A percentile compares a stretch with the other conserved stretches of the same genome.
Conservation (phyloP, 306 rosid genomes). For the Prunus padus region DNA sequence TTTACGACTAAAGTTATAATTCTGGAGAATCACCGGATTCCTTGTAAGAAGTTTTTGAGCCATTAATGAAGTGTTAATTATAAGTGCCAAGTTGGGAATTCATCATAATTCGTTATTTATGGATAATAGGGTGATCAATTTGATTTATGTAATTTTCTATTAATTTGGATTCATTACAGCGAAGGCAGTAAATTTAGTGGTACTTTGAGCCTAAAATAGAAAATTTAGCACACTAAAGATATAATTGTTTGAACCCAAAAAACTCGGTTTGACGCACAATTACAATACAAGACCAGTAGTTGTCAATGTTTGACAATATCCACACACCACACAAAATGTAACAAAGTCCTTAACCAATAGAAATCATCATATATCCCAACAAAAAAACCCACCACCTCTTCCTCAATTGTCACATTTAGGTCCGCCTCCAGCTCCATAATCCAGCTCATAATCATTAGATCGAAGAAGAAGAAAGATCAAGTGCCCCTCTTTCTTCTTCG, state of each 20-base stretch:
- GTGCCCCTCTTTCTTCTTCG: not conserved
- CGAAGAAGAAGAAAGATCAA: conserved; percentile 12
- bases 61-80: not conserved
- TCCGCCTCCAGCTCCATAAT: not conserved
- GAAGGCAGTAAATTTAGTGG: conserved; percentile 5
- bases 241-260: not conserved
- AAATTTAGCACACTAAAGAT: not conserved
- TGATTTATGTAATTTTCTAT: not conserved
- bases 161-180: not conserved
- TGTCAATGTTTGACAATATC: not conserved
- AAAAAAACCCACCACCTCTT: not conserved
- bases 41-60: not conserved
- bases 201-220: not conserved
- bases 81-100: not conserved
- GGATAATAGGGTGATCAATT: not conserved
- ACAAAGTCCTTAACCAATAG: conserved; percentile 40
- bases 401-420: not conserved
- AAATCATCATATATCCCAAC: conserved; percentile 13
- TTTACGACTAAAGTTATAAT: not conserved
- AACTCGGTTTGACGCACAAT: conserved; percentile 1
- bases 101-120: not conserved
- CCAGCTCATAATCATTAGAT: not conserved
- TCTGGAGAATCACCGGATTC: not conserved
- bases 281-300: not conserved
- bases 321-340: conserved; percentile 33